Conservation (phyloP, 108 stramenopile species). For the Asterionellopsis glacialis region DNA sequence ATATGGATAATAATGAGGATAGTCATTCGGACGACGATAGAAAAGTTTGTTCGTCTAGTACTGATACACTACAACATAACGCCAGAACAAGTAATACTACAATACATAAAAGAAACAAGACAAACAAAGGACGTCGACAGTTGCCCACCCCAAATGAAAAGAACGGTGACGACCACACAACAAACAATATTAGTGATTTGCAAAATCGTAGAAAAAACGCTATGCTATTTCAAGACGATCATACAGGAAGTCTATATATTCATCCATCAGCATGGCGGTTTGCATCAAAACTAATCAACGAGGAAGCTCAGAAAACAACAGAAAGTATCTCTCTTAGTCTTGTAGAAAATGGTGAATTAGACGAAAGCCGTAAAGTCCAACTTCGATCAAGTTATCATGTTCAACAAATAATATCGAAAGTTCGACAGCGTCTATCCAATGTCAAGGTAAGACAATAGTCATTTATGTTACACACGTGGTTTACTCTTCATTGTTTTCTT, state of each 20-base stretch:
- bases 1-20: too few species aligned
- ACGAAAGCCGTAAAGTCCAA: neutral
- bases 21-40: too few species aligned
- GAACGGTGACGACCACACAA: neutral
- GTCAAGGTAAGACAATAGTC: neutral
- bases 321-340: neutral
- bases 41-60: too few species aligned
- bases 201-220: neutral
- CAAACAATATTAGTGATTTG: neutral
- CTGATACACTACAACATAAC: too few species aligned
- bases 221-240: neutral
- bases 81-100: too few species aligned
- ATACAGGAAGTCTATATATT: neutral
- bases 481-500: too few species aligned
- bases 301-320: neutral
- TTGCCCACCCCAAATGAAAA: neutral
- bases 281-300: neutral
- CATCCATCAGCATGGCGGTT: neutral
- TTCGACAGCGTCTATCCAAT: neutral
- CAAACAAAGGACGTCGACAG: neutral
- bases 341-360: neutral
- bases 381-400: neutral
- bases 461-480: too few species aligned
- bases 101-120: too few species aligned
- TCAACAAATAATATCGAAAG: neutral